phyloP scores from a whole-genome alignment of 805 yeast species.

The Metschnikowia aberdeeniae region DNA sequence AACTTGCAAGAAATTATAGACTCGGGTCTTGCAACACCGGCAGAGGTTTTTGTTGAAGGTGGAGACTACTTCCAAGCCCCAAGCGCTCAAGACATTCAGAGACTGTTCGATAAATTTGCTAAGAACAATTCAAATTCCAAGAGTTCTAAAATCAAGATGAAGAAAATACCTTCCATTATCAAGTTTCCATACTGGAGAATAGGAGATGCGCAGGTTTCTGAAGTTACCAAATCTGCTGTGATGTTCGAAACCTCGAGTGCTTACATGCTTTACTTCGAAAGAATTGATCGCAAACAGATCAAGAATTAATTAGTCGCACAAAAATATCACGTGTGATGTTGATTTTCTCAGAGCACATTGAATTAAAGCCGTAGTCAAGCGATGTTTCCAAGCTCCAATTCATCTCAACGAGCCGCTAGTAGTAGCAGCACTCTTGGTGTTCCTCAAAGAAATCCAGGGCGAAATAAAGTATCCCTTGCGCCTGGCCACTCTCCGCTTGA shows the following conservation, averaged over 20 bases:
- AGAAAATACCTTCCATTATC: conserved; percentile 51
- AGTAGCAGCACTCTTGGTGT: conserved; percentile 10
- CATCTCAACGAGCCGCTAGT: conserved; percentile 31
- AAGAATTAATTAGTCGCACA: conserved; percentile 7
- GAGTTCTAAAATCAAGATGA: conserved; percentile 34
- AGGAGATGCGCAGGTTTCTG: conserved; percentile 70
- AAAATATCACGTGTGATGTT: conserved; percentile 7
- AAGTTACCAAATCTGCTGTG: conserved; percentile 54
- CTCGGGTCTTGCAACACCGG: conserved; percentile 40
- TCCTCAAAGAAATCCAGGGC: conserved; percentile 12
- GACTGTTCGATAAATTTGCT: conserved; percentile 12
- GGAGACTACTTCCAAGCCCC: conserved; percentile 25
- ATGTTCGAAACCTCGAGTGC: conserved; percentile 70
- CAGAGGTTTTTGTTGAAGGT: conserved; percentile 36
- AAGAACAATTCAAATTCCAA: conserved; percentile 9
- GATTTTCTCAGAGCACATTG: neutral
- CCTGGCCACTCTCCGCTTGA: conserved; percentile 87
- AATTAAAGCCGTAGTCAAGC: neutral
- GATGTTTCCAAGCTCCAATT: conserved; percentile 25
- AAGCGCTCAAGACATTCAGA: conserved; percentile 14
- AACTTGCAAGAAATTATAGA: conserved; percentile 36
- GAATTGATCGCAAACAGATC: conserved; percentile 30
- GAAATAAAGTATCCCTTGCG: conserved; percentile 54
- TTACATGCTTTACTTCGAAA: conserved; percentile 81
- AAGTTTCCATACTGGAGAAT: conserved; percentile 79